Base-by-base conservation (phyloP, 306 rosid genomes). In the Gastrolobium villosum region DNA sequence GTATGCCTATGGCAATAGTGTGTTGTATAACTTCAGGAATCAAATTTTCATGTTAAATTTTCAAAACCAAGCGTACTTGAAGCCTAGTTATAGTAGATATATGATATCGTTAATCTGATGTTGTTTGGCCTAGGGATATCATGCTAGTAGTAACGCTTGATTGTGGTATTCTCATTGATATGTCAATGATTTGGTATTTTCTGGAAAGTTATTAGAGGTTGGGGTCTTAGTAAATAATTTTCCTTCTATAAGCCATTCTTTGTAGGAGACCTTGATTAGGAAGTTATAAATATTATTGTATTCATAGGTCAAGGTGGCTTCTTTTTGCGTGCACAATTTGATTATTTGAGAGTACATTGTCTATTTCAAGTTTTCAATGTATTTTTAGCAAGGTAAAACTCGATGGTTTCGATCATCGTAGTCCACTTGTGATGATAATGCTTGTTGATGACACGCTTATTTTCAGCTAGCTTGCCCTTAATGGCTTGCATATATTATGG, bases 281-380 rank as follows among this genome's bases (percentile, higher is more conserved):
- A 9, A 60, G 66, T 67, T 63, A n/a, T 66, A 30, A 41, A 5
- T 67, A 40, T 56, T 0, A 14, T 30, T 5, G 5, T 30, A 20
- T 36, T 48, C 59, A 45, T 39, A 32, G 37, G 63, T 20, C 14
- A 10, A 36, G 65, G 76, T 10, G 45, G 10, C 46, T 56, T 65
- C 60, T 5, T 66, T 63, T 72, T 77, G 65, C 37, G 26, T 72
- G 11, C 50, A 37, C 46, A 10, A 41, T 6, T 63, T 7, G 66
- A 63, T 76, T 41, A 60, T 52, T 52, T 55, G 62, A 50, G 77
- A 28, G 52, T 7, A 55, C 15, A 44, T 57, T 75, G 70, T 54
- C 69, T 35, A 35, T 64, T 57, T 70, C 26, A 20, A 20, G 1
- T 20, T 20, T 20, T 20, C 45, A 50, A 48, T 15, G 61, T n/a